Conservation (phyloP, 345 rosid species). For the Arabis hirsuta region DNA sequence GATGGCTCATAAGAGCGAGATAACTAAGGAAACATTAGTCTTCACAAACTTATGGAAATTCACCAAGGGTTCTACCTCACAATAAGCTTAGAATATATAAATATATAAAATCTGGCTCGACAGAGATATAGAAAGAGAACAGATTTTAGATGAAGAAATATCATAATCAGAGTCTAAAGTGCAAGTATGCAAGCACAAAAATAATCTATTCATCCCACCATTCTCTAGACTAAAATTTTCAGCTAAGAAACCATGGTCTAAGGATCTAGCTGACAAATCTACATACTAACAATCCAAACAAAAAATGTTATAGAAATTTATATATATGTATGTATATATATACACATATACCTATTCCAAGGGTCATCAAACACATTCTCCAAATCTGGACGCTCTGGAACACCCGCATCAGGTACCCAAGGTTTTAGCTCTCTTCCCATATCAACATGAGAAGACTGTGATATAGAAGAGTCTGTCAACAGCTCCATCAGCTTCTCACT, state of each 20-base stretch:
- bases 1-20: conserved; percentile 16
- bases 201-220: conserved; percentile 10
- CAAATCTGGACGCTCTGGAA: conserved; percentile 62
- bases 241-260: conserved; percentile 17
- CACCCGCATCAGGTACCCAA: conserved; percentile 86
- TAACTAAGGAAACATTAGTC: background rate
- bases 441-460: conserved; percentile 61
- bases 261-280: conserved; percentile 11
- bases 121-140: conserved; percentile 23
- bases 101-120: conserved; percentile 5
- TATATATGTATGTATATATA: background rate
- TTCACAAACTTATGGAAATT: conserved; percentile 5
- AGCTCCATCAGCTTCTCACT: conserved; percentile 65
- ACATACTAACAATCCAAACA: conserved; percentile 14
- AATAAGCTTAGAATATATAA: conserved; percentile 3
- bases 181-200: conserved; percentile 12
- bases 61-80: conserved; percentile 24
- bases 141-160: conserved; percentile 22
- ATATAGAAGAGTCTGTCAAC: conserved; percentile 78
- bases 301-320: conserved; percentile 22
- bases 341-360: conserved; percentile 64
- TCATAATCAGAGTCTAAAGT: conserved; percentile 13
- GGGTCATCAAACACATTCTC: conserved; percentile 72
- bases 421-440: conserved; percentile 77
- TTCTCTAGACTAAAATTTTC: conserved; percentile 12